A percentile compares a stretch with the other conserved stretches of the same genome.
Conservation (phyloP, 2,329 filamentous ascomycete species). For the Talaromyces sp. region DNA sequence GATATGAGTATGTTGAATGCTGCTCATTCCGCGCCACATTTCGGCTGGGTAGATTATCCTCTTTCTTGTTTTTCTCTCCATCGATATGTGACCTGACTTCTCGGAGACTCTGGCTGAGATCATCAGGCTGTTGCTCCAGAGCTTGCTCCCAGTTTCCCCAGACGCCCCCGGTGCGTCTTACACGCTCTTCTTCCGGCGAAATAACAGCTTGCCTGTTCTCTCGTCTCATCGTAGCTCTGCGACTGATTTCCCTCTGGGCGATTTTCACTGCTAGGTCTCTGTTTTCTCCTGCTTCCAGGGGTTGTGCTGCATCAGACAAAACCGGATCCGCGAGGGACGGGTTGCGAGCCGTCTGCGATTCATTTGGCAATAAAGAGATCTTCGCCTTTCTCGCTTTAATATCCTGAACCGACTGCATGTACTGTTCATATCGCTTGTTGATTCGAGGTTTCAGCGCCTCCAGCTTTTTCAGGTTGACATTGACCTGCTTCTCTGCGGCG, state of each 20-base stretch:
- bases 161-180: constrained; percentile 49
- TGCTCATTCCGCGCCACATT: constrained; percentile 13
- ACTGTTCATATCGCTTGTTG: constrained; percentile 63
- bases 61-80: constrained; percentile 8
- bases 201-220: constrained; percentile 55
- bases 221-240: constrained; percentile 59
- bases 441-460: constrained; percentile 78
- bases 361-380: constrained; percentile 7
- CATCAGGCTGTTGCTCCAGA: constrained; percentile 33
- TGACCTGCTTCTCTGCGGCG: constrained; percentile 58
- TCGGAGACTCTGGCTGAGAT: constrained; percentile 49
- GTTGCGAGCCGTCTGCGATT: constrained; percentile 13
- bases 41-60: constrained; percentile 11
- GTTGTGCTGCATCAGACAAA: constrained; percentile 52
- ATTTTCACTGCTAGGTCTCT: constrained; percentile 71
- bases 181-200: constrained; percentile 53
- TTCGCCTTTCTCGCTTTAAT: constrained; percentile 39
- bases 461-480: constrained; percentile 62
- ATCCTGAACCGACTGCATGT: constrained; percentile 50
- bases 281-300: constrained; percentile 66
- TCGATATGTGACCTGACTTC: constrained; percentile 34
- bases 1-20: constrained; percentile 36
- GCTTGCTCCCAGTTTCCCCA: constrained; percentile 52
- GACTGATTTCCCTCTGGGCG: constrained; percentile 65
- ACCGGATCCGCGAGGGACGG: constrained; percentile 49